Evolutionary conservation across 1,284 basidiomycete species (phyloP).

Genomic region (Fereydounia khargensis): DNA sequence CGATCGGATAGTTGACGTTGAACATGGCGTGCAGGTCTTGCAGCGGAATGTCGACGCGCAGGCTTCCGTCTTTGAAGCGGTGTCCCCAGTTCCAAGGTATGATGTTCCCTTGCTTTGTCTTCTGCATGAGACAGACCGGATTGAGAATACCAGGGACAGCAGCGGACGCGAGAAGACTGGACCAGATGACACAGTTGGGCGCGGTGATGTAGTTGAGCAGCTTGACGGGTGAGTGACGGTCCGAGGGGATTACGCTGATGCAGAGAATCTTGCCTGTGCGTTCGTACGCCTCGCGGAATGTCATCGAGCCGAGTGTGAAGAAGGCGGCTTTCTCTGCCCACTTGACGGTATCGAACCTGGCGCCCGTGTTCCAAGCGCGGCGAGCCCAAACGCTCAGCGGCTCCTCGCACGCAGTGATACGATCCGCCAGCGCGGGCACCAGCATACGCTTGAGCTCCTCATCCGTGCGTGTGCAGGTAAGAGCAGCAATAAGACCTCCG

Average conservation of each 20-base stretch:
- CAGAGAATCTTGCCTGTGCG: conserved; percentile 86
- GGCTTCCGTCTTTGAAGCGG: conserved; percentile 54
- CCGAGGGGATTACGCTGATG: conserved; percentile 89
- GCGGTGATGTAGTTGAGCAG: conserved; percentile 92
- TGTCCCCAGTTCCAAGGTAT: conserved; percentile 89
- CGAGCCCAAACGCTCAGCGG: conserved; percentile 66
- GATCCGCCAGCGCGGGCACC: conserved; percentile 65
- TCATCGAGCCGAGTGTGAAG: conserved; percentile 90
- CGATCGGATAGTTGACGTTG: conserved; percentile 87
- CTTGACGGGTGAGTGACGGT: conserved; percentile 87
- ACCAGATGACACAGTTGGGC: conserved; percentile 73
- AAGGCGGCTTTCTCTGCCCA: conserved; percentile 78
- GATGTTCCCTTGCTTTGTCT: conserved; percentile 75
- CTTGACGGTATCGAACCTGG: conserved; percentile 81
- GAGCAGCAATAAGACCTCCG: conserved; percentile 70
- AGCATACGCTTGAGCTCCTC: conserved; percentile 73
- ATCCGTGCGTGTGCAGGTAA: conserved; percentile 84
- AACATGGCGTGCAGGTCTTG: conserved; percentile 71
- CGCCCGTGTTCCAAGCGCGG: conserved; percentile 82
- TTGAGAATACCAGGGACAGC: conserved; percentile 61
- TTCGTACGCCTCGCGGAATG: conserved; percentile 91
- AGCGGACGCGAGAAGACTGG: conserved; percentile 57
- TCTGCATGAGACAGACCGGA: conserved; percentile 79
- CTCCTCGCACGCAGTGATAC: conserved; percentile 88
- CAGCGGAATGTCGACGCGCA: conserved; percentile 83